phyloP scores from a whole-genome alignment of 2,329 filamentous ascomycete species.

The Xylaria hypoxylon region DNA sequence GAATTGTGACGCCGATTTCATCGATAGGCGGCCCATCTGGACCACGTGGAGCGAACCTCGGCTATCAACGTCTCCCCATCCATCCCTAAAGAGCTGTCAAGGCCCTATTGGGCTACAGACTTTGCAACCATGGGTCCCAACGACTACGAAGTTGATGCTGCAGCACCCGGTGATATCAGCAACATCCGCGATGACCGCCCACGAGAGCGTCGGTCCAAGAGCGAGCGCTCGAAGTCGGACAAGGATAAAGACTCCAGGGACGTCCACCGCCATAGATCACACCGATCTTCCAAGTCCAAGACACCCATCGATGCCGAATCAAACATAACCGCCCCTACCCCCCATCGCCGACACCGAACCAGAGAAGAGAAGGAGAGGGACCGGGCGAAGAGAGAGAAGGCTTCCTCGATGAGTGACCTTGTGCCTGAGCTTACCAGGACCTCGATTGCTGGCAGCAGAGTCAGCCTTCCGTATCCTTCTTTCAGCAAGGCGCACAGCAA shows the following conservation, averaged over 20 bases:
- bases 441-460: conserved; percentile 45
- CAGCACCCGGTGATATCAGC: conserved; percentile 35
- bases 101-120: conserved; percentile 50
- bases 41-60: conserved; percentile 34
- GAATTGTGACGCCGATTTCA: conserved; percentile 7
- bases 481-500: conserved; percentile 85
- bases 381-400: conserved; percentile 46
- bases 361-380: conserved; percentile 49
- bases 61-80: conserved; percentile 37
- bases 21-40: conserved; percentile 8
- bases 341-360: conserved; percentile 50
- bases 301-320: conserved; percentile 45
- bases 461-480: conserved; percentile 51
- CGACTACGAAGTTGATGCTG: conserved; percentile 44
- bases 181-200: conserved; percentile 41
- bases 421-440: conserved; percentile 49
- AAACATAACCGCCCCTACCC: conserved; percentile 41
- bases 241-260: conserved; percentile 44
- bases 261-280: conserved; percentile 45
- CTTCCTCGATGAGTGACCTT: conserved; percentile 50
- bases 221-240: conserved; percentile 40
- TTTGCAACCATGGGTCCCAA: conserved; percentile 48
- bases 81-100: conserved; percentile 42
- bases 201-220: conserved; percentile 45
- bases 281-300: conserved; percentile 48